Evolutionary conservation across 2,329 filamentous ascomycete genomes (phyloP).

Genomic region (Apiospora koreana): DNA sequence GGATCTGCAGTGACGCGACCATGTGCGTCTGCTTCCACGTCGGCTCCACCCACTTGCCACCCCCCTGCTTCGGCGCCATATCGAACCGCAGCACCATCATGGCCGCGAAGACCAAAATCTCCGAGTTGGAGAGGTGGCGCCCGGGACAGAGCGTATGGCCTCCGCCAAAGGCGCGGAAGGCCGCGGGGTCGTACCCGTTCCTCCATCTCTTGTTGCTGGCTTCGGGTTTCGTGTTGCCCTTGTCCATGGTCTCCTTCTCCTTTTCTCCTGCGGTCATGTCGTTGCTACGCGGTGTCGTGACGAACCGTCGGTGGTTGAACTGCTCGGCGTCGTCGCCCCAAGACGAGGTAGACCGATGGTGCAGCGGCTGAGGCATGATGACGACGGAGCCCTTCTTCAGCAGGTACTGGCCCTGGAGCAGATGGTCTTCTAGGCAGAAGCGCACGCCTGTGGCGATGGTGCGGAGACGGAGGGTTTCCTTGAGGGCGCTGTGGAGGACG

Average conservation of each 20-base stretch:
- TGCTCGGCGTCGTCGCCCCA: constrained; percentile 20
- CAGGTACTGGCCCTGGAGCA: constrained; percentile 19
- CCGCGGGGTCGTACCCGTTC: too few relatives aligned
- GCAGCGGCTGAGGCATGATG: constrained; percentile 21
- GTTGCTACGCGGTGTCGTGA: too few relatives aligned
- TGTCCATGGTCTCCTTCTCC: too few relatives aligned
- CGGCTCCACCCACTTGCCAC: too few relatives aligned
- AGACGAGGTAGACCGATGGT: constrained; percentile 17
- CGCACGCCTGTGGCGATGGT: constrained; percentile 23
- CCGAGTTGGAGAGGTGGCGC: constrained; percentile 29
- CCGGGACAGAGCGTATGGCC: constrained; percentile 28
- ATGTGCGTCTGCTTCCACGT: background rate
- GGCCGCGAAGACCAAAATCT: constrained; percentile 27
- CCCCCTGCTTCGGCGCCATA: constrained; percentile 14
- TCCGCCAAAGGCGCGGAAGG: background rate
- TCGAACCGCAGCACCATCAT: constrained; percentile 26
- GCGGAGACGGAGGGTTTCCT: constrained; percentile 29
- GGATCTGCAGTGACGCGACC: too few relatives aligned
- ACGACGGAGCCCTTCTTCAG: constrained; percentile 23
- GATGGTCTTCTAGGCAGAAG: constrained; percentile 26
- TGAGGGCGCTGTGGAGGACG: constrained; percentile 29
- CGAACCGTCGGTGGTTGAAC: background rate
- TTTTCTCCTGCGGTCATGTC: too few relatives aligned
- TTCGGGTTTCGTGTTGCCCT: too few relatives aligned
- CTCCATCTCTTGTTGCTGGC: too few relatives aligned